These are phyloP conservation scores for Neonectria neomacrospora DNA, from an alignment of 2,329 filamentous ascomycete genomes.

Conservation along the genomic window DNA sequence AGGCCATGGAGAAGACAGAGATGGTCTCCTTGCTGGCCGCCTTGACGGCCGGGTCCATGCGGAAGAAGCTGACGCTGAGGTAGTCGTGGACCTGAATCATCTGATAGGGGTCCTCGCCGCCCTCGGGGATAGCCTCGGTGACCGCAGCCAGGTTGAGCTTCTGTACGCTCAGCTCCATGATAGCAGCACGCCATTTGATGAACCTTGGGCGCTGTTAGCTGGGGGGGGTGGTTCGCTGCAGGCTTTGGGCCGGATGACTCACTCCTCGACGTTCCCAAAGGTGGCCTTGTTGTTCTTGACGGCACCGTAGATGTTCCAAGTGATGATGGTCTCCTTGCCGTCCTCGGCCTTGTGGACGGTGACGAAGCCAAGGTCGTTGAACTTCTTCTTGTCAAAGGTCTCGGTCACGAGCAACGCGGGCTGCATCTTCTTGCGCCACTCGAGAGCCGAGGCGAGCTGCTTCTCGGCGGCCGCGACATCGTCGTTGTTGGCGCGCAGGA, in stretches of 20 bases:
- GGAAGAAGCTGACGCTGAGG: conserved; percentile 85
- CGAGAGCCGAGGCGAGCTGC: conserved; percentile 81
- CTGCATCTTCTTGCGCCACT: conserved; percentile 83
- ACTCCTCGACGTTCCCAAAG: conserved; percentile 86
- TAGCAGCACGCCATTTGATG: conserved; percentile 86
- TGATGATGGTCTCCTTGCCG: conserved; percentile 73
- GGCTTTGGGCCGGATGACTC: conserved; percentile 50
- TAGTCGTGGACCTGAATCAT: conserved; percentile 96
- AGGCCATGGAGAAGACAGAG: conserved; percentile 80
- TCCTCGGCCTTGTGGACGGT: conserved; percentile 72
- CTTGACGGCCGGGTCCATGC: conserved; percentile 81
- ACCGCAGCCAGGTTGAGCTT: conserved; percentile 77
- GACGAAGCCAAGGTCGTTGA: conserved; percentile 82
- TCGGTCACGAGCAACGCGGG: conserved; percentile 73
- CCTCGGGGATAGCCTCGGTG: conserved; percentile 76
- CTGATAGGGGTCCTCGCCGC: conserved; percentile 84
- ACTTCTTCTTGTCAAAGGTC: conserved; percentile 75
- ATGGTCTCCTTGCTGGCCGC: conserved; percentile 84
- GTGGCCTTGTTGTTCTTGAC: conserved; percentile 86
- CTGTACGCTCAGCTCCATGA: conserved; percentile 88
- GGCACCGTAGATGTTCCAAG: conserved; percentile 93
- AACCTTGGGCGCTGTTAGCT: conserved; percentile 67
- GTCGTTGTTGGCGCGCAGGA: conserved; percentile 87
- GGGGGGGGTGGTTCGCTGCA: neutral
- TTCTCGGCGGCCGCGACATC: conserved; percentile 78